These are phyloP conservation scores for Symbiodinium natans DNA, from an alignment of 73 alveolate species.

Conservation along the genomic window DNA sequence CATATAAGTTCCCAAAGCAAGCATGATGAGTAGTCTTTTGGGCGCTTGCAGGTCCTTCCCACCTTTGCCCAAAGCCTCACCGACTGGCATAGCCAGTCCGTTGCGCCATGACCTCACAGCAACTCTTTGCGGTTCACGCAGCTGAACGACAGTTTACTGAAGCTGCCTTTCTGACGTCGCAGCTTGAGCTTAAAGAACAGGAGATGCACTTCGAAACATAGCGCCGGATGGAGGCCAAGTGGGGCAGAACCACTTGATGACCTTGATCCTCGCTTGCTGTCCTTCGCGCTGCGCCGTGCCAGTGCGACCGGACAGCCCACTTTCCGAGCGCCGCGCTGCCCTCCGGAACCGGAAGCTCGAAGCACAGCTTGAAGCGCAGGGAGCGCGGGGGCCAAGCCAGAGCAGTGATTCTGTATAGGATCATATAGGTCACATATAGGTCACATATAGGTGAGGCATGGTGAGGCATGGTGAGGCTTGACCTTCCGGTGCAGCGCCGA, in stretches of 20 bases:
- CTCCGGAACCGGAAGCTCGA: conserved; percentile 12
- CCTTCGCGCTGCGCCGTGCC: neutral
- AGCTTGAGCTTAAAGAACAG: too few species aligned
- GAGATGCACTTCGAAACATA: conserved; percentile 7
- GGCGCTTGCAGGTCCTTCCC: neutral
- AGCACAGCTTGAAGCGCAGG: neutral
- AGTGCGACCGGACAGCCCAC: conserved; percentile 6
- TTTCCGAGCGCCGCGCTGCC: neutral
- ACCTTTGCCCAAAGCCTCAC: conserved; percentile 10
- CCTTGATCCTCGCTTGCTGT: neutral
- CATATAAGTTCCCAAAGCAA: too few species aligned
- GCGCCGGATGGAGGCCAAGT: neutral
- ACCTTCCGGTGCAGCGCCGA: neutral
- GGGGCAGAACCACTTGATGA: too few species aligned
- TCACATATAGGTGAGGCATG: neutral
- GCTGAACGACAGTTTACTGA: too few species aligned
- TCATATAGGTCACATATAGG: neutral
- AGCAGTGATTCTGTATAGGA: too few species aligned
- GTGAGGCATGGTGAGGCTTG: neutral
- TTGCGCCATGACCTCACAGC: neutral
- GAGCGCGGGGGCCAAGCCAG: neutral
- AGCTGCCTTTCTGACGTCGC: too few species aligned
- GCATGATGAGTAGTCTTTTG: too few species aligned
- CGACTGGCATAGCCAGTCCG: neutral
- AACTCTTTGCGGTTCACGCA: too few species aligned